Conservation (phyloP, 2,329 filamentous ascomycete species). For the Pseudogymnoascus sp. region DNA sequence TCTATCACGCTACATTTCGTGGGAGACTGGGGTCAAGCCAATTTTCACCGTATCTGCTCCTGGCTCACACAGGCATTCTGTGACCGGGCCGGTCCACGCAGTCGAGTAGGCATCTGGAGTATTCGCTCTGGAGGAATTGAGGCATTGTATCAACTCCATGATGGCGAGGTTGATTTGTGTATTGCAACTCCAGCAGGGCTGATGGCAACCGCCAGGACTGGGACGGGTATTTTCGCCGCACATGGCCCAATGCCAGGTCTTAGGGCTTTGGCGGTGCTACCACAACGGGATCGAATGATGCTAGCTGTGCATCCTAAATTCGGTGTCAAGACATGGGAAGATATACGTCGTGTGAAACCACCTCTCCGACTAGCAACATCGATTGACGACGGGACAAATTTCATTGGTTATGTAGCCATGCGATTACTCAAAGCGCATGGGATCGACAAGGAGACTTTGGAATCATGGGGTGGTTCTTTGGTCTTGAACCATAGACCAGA, state of each 20-base stretch:
- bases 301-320: constrained; percentile 11
- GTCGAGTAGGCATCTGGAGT: constrained; percentile 10
- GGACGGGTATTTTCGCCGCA: constrained; percentile 4
- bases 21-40: constrained; percentile 12
- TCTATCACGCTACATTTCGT: constrained; percentile 9
- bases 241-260: constrained; percentile 11
- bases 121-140: constrained; percentile 10
- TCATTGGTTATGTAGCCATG: constrained; percentile 12
- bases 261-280: constrained; percentile 8
- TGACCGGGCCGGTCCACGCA: constrained; percentile 10
- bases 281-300: constrained; percentile 13
- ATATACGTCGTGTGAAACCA: constrained; percentile 10
- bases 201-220: not conserved
- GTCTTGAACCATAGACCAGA: constrained; percentile 10
- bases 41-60: constrained; percentile 13
- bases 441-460: constrained; percentile 1
- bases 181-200: constrained; percentile 10
- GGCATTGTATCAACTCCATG: constrained; percentile 8
- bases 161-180: constrained; percentile 10
- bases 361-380: constrained; percentile 9
- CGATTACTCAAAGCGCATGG: constrained; percentile 11
- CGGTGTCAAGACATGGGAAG: constrained; percentile 9
- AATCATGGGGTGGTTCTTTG: constrained; percentile 11
- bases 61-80: constrained; percentile 12
- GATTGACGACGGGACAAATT: constrained; percentile 10